Base-by-base conservation (phyloP, 768 basidiomycete species). In the Calocybe cyanea region DNA sequence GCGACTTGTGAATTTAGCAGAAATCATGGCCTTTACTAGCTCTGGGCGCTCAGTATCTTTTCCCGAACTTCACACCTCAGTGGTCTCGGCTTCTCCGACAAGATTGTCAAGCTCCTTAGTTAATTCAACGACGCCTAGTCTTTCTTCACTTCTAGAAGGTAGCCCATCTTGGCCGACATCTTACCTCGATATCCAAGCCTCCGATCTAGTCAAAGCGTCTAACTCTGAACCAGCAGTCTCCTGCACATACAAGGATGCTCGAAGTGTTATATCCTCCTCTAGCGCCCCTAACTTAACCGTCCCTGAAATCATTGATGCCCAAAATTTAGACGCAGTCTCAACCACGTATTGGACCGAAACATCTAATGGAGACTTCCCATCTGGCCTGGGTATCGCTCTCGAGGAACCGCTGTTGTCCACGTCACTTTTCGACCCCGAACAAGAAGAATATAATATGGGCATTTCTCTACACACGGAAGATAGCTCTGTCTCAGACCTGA, bases 101-200 rank as follows among this genome's bases (percentile, higher is more conserved):
- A 18, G 23, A n/a, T 18, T 34, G 9, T 35, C 37, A 6, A 43
- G 43, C 31, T 38, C 49, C n/a, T 39, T 45, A 24, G 44, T 48
- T 33, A 39, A 38, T 15, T 54, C 52, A 3, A 35, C 53, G 10
- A 42, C 43, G 18, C 53, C 53, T 2, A 54, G 53, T 43, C 53
- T 50, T 39, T 54, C 53, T 1, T 50, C 53, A 15, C 49, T 54
- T 24, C 25, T 54, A 30, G 45, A 50, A n/a, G 46, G 45, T 31
- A 43, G 41, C 21, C 18, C 43, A 7, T 41, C 49, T 35, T 48
- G 49, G 11, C 50, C 53, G 28, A 35, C 30, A 19, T 50, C 52
- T 14, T 19, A 35, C 7, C 45, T 40, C n/a, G 43, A 43, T 36
- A 38, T 37, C 24, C 20, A 46, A 15, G 20, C 39, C 23, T 31